Conservation (phyloP, 148 eudicot species). For the Gaultheria prostrata region DNA sequence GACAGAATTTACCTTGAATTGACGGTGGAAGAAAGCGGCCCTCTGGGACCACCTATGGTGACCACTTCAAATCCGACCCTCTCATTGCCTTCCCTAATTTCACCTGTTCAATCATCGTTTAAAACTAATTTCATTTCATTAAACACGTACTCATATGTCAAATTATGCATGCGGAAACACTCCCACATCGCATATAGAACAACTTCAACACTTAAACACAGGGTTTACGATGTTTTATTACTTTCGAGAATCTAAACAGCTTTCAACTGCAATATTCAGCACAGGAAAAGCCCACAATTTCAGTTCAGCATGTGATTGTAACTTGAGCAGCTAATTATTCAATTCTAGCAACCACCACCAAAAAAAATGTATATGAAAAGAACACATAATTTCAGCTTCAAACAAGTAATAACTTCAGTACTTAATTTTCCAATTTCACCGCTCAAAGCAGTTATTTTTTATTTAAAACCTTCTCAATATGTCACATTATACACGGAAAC, state of each 20-base stretch:
- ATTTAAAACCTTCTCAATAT: not conserved
- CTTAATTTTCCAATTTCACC: no score
- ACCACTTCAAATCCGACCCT: slow-evolving; percentile 93
- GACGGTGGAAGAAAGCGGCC: slow-evolving; percentile 64
- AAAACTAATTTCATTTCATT: not conserved
- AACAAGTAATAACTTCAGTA: no score
- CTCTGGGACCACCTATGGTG: slow-evolving; percentile 58
- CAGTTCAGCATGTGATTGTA: no score
- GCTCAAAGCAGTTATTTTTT: not conserved
- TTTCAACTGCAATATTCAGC: no score
- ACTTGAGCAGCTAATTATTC: no score
- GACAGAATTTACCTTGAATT: slow-evolving; percentile 46
- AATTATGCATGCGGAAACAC: not conserved
- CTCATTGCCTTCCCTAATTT: slow-evolving; percentile 63
- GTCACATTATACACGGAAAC: not conserved
- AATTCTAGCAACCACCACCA: no score
- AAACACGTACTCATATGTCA: not conserved
- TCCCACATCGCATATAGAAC: not conserved
- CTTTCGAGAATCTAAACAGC: no score
- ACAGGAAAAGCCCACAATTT: no score
- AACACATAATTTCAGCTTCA: not conserved
- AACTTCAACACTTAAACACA: no score
- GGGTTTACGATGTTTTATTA: no score
- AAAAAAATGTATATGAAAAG: no score
- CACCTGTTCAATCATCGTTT: slow-evolving; percentile 40